Evolutionary conservation across 1,284 basidiomycete species (phyloP), one percentile per base, ranked within the genome.

Genomic region (Mycena sp.): DNA sequence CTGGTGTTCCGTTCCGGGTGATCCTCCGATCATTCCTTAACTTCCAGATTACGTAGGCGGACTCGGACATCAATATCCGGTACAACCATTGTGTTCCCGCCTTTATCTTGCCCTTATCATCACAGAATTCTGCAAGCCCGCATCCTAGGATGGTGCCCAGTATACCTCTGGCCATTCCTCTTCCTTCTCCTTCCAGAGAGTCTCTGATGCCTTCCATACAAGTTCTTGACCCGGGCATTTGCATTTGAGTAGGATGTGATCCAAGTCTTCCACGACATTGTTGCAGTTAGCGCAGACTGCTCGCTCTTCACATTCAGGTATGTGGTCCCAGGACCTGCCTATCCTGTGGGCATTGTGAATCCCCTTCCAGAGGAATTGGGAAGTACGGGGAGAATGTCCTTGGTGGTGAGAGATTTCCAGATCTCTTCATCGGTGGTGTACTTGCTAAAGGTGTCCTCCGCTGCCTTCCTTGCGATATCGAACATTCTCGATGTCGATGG

Each of bases 291-390:
- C 30, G 61, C 78, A 80, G 3, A 11, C 28, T 4, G 61, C 71
- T 52, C 74, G 41, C 2, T 70, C 58, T 41, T 41, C 40, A 21
- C 50, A 41, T 17, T 41, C 40, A 17, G 40, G 40, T 41, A 41
- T 41, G 19, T 41, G 12, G 7, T 10, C n/a, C 40, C 40, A 41
- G n/a, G 7, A 41, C 16, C n/a, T 41, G 6, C 40, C 40, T 17
- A 41, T 41, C 40, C 40, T 16, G n/a, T 41, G 40, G 7, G 40
- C 9, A 19, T 41, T 67, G 53, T 80, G 78, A 14, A 73, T 72
- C 0, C 60, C 16, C 46, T 64, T 74, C 76, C 76, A 80, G 11
- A 79, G 46, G 66, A 76, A 79, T 48, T 72, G 65, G 4, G 67
- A 17, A 0, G 64, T 61, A 35, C 71, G 70, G 1, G 58, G 0